Evolutionary conservation across 306 rosid genomes (phyloP).

Genomic region (Echinosophora koreensis): DNA sequence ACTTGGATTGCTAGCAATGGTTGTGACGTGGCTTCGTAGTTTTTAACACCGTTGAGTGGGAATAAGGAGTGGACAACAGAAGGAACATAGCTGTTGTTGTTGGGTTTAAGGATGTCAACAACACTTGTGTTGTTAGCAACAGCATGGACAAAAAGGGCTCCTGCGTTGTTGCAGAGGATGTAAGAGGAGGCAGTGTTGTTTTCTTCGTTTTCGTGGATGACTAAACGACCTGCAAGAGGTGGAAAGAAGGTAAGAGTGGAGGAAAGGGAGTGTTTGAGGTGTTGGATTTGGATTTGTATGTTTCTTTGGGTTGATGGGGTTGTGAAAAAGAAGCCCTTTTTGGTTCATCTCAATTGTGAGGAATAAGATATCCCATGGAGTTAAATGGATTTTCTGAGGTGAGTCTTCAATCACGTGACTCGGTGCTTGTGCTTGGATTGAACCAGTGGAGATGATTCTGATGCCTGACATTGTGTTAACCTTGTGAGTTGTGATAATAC

Average conservation of each 20-base stretch:
- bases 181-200: slow-evolving; percentile 15
- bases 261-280: slow-evolving; percentile 31
- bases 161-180: slow-evolving; percentile 46
- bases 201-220: background rate
- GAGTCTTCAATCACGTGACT: background rate
- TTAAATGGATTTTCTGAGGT: slow-evolving; percentile 30
- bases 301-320: background rate
- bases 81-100: slow-evolving; percentile 27
- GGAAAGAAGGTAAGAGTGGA: slow-evolving; percentile 18
- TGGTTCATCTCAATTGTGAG: slow-evolving; percentile 15
- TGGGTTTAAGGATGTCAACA: slow-evolving; percentile 39
- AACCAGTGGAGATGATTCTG: background rate
- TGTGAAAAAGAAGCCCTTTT: slow-evolving; percentile 42
- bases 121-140: background rate
- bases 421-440: background rate
- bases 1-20: slow-evolving; percentile 59
- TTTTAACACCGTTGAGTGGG: slow-evolving; percentile 34
- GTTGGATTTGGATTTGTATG: background rate
- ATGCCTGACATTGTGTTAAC: slow-evolving; percentile 17
- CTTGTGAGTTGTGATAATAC: background rate
- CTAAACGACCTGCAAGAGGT: slow-evolving; percentile 43
- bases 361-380: slow-evolving; percentile 55
- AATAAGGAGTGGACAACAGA: slow-evolving; percentile 53
- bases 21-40: slow-evolving; percentile 28
- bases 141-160: slow-evolving; percentile 52